Evolutionary conservation across 1,139 yeast genomes (phyloP).

Genomic region (Scheffersomyces titani): DNA sequence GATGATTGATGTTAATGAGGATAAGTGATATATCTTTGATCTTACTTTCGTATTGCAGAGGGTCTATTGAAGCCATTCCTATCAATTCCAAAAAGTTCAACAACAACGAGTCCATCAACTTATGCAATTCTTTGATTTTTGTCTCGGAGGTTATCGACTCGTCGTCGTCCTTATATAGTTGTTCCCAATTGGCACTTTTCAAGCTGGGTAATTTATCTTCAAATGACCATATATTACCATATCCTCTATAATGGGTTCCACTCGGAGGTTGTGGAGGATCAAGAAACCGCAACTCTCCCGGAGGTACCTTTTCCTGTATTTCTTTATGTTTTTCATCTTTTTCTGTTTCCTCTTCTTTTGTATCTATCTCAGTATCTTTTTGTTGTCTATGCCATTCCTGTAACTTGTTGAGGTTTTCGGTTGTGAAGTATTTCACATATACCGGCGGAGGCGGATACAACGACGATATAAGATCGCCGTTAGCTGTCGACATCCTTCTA

Average conservation of each 20-base stretch:
- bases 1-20: slow-evolving; percentile 81
- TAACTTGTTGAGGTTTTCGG: slow-evolving; percentile 51
- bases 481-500: slow-evolving; percentile 14
- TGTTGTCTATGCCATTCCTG: slow-evolving; percentile 19
- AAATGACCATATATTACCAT: slow-evolving; percentile 81
- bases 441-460: slow-evolving; percentile 89
- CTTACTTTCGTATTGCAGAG: slow-evolving; percentile 63
- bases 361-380: slow-evolving; percentile 1
- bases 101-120: slow-evolving; percentile 65
- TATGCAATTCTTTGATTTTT: slow-evolving; percentile 67
- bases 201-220: slow-evolving; percentile 70
- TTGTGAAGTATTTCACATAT: slow-evolving; percentile 66
- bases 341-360: slow-evolving; percentile 1
- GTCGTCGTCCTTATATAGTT: slow-evolving; percentile 54
- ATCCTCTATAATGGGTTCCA: slow-evolving; percentile 67
- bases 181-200: slow-evolving; percentile 66
- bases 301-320: slow-evolving; percentile 11
- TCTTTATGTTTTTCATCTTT: slow-evolving; percentile 3
- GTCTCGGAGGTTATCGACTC: slow-evolving; percentile 50
- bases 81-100: slow-evolving; percentile 73
- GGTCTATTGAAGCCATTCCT: slow-evolving; percentile 71
- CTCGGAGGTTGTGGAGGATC: slow-evolving; percentile 68
- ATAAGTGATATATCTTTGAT: slow-evolving; percentile 72
- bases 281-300: slow-evolving; percentile 52
- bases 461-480: slow-evolving; percentile 55